Base-by-base conservation (phyloP, 768 basidiomycete genomes). In the Kwoniella shandongensis region DNA sequence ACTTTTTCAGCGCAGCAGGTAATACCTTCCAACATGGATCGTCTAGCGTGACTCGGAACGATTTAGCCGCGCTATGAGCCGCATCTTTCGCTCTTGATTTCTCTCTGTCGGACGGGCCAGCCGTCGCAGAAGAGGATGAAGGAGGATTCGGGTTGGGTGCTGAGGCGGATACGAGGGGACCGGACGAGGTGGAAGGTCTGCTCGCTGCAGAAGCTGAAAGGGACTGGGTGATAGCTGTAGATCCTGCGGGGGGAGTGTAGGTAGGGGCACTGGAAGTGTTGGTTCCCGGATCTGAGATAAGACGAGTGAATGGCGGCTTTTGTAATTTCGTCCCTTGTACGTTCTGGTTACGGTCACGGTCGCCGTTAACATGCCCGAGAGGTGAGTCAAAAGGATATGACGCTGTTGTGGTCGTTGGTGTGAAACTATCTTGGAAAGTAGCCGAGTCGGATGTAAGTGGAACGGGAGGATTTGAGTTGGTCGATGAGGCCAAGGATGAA, bases 11-110 rank as follows among this genome's bases (percentile, higher is more conserved):
- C 15, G 96, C 96, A 0, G 96, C 96, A 1, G 96, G 96, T 15
- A 99, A 80, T 20, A 99, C 96, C 74, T 98, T 98, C 88, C 89
- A 98, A 29, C 94, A 96, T 0, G 96, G 96, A 74, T 99, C 96
- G 52, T 98, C 94, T 55, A 99, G 76, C 63, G 89, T 96, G 58
- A 99, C 94, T 77, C 94, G 91, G 84, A 99, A 98, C 69, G 88
- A 90, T 79, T 93, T 91, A 61, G 76, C 76, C 0, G 75, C 72
- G 20, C 65, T 62, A 44, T 57, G 61, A 15, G 76, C 75, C 7
- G 66, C 70, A 32, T 65, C 67, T 29, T 67, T 70, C 7, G 70
- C 70, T 35, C 56, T 57, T 32, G 62, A 59, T 47, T 55, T 61
- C 6, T 40, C 56, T 29, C 38, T 57, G 12, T 63, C 58, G n/a